These are phyloP conservation scores for Myochromella boudieri DNA, from an alignment of 768 basidiomycete genomes.

Conservation along the genomic window DNA sequence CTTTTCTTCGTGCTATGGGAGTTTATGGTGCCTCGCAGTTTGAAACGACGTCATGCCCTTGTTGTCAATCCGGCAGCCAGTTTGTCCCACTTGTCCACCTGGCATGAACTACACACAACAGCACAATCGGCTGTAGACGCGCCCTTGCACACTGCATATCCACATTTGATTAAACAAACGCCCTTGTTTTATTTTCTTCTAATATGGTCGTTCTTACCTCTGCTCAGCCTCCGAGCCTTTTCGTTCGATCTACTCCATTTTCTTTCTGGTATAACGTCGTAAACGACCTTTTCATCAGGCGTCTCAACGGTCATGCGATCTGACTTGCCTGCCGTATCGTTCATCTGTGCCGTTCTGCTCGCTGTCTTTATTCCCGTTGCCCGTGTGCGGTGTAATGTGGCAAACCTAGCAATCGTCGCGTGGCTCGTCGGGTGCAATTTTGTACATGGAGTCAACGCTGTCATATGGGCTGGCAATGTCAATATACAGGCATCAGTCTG, in stretches of 20 bases:
- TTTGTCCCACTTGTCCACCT: constrained; percentile 20
- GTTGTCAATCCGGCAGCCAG: constrained; percentile 25
- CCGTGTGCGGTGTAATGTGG: constrained; percentile 46
- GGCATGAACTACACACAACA: constrained; percentile 11
- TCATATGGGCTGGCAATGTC: constrained; percentile 61
- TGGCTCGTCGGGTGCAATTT: constrained; percentile 54
- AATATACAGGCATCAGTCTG: constrained; percentile 50
- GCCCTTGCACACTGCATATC: constrained; percentile 5
- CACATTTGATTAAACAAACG: constrained; percentile 4
- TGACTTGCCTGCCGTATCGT: constrained; percentile 40
- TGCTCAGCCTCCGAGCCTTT: constrained; percentile 13
- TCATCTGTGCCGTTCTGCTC: constrained; percentile 43
- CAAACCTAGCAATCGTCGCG: constrained; percentile 44
- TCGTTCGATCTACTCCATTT: constrained; percentile 12
- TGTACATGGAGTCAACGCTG: constrained; percentile 53
- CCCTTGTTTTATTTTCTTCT: constrained; percentile 29
- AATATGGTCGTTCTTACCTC: constrained; percentile 17
- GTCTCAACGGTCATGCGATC: constrained; percentile 27
- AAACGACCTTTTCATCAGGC: constrained; percentile 4
- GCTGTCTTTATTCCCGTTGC: constrained; percentile 39
- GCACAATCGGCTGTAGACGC: constrained; percentile 5
- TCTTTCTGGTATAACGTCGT: not conserved
- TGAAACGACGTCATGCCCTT: constrained; percentile 19
- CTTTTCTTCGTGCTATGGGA: constrained; percentile 3
- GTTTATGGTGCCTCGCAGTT: not conserved